These are phyloP conservation scores for Hemisphaericaspora subhashii DNA, from an alignment of 1,139 yeast species.

Conservation along the genomic window DNA sequence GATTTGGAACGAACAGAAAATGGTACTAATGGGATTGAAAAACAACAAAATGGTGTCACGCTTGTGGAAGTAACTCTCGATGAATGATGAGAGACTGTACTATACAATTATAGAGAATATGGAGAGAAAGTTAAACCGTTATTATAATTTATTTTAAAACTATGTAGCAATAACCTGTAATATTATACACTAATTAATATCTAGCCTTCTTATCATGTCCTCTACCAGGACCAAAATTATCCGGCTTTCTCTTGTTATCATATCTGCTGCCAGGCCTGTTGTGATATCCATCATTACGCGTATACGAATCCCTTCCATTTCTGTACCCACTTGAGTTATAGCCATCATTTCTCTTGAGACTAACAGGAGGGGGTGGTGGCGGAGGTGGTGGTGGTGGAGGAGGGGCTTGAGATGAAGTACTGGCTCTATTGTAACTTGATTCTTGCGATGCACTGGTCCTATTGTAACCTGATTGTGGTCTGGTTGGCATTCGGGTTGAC, in stretches of 20 bases:
- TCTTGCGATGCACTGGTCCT: conserved; percentile 3
- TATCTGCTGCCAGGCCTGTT: conserved; percentile 10
- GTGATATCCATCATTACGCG: conserved; percentile 4
- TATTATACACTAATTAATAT: conserved; percentile 17
- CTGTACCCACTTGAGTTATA: conserved; percentile 5
- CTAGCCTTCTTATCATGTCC: conserved; percentile 35
- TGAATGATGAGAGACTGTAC: no score
- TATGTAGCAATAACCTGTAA: not conserved
- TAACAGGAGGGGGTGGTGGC: conserved; percentile 7
- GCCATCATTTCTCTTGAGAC: conserved; percentile 5
- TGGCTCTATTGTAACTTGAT: conserved; percentile 5
- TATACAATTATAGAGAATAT: no score
- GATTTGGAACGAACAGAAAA: conserved; percentile 23
- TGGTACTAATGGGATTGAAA: not conserved
- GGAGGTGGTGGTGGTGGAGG: conserved; percentile 13
- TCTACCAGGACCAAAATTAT: conserved; percentile 24
- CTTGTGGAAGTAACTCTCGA: conserved; percentile 1
- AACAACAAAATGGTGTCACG: not conserved
- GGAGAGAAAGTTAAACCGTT: no score
- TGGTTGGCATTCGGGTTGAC: not conserved
- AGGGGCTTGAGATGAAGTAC: conserved; percentile 5
- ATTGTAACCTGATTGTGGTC: conserved; percentile 4
- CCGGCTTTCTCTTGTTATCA: conserved; percentile 26
- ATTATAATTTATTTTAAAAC: not conserved
- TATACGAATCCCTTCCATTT: conserved; percentile 3